These are phyloP conservation scores for Fusarium falciforme DNA, from an alignment of 2,329 filamentous ascomycete species.

Conservation along the genomic window DNA sequence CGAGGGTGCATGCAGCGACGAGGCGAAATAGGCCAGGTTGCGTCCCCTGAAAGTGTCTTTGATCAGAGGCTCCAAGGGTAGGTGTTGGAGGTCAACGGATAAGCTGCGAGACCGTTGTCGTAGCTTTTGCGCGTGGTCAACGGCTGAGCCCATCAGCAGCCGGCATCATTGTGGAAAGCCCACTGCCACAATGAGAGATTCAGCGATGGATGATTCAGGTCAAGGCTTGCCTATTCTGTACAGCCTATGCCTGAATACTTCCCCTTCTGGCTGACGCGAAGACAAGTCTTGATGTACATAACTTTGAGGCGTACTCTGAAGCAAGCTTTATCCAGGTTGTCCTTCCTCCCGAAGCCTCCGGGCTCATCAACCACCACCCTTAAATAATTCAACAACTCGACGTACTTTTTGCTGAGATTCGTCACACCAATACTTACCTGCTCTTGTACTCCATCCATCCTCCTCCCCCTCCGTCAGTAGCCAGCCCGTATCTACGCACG, in stretches of 20 bases:
- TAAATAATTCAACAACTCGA: constrained; percentile 1
- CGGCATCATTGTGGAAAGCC: neutral
- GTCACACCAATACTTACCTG: constrained; percentile 1
- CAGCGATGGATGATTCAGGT: neutral
- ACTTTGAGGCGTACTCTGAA: neutral
- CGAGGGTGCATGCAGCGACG: constrained; percentile 8
- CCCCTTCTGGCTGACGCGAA: neutral
- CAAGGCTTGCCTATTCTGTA: neutral
- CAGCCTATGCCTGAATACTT: neutral
- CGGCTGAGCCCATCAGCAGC: neutral
- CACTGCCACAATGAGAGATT: neutral
- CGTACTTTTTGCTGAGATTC: neutral
- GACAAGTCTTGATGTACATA: neutral
- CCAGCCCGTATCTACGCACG: neutral
- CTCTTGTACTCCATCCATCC: neutral
- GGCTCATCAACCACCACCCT: constrained; percentile 3
- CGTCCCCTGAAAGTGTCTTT: neutral
- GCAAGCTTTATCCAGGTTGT: neutral
- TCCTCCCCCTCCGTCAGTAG: neutral
- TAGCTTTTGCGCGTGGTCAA: neutral
- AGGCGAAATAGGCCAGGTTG: constrained; percentile 19
- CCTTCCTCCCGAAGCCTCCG: constrained; percentile 29
- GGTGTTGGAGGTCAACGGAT: neutral
- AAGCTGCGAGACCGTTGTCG: neutral
- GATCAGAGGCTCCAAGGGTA: neutral